Evolutionary conservation across 140 eudicot genomes (phyloP).

Genomic region (Stevia rebaudiana): DNA sequence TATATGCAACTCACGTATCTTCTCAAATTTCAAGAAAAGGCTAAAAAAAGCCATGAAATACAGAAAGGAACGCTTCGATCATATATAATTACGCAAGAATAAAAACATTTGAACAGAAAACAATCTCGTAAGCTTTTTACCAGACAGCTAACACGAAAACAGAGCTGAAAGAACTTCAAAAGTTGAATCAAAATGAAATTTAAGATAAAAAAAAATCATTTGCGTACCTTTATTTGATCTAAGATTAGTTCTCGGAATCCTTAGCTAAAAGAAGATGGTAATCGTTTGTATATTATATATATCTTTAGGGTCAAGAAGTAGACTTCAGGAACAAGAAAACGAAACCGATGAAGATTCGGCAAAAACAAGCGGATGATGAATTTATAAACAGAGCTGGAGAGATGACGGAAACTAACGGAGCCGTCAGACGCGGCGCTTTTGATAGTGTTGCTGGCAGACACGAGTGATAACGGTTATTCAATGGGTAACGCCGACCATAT

Average conservation of each 20-base stretch:
- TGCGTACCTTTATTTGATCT: slow-evolving; percentile 16
- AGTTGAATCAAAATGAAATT: not conserved
- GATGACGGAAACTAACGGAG: slow-evolving; percentile 20
- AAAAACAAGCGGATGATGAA: slow-evolving; percentile 14
- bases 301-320: not conserved
- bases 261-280: too few species aligned
- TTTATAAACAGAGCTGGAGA: slow-evolving; percentile 15
- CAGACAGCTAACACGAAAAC: not conserved
- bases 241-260: not conserved
- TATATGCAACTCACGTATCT: not conserved
- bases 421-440: slow-evolving; percentile 16
- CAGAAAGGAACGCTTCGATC: not conserved
- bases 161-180: not conserved
- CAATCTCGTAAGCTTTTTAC: not conserved
- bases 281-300: not conserved
- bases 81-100: not conserved
- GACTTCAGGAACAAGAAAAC: slow-evolving; percentile 2
- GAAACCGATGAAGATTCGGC: slow-evolving; percentile 18
- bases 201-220: not conserved
- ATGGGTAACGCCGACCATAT: slow-evolving; percentile 30
- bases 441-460: not conserved
- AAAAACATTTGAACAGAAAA: too few species aligned
- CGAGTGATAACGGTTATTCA: slow-evolving; percentile 12
- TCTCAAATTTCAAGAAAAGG: not conserved
- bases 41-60: not conserved